phyloP scores from a whole-genome alignment of 2,329 filamentous ascomycete species.

The Ophiostoma pallidulum region DNA sequence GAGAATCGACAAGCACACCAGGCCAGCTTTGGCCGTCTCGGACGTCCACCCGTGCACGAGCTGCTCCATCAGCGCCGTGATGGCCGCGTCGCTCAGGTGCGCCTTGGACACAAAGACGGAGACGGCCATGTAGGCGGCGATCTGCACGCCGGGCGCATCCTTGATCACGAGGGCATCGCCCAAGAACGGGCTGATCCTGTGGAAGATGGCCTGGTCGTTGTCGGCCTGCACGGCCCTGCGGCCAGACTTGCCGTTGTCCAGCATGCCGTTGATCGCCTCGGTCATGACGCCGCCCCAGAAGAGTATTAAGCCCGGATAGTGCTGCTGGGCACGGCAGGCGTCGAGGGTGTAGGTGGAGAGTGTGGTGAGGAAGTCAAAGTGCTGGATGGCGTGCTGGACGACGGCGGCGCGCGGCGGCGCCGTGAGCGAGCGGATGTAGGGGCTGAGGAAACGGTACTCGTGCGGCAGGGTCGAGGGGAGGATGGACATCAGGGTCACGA shows the following conservation, averaged over 20 bases:
- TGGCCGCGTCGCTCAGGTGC: conserved; percentile 63
- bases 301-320: conserved; percentile 67
- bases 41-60: conserved; percentile 66
- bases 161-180: conserved; percentile 69
- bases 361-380: conserved; percentile 62
- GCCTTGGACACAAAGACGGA: conserved; percentile 79
- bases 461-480: conserved; percentile 65
- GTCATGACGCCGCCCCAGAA: conserved; percentile 90
- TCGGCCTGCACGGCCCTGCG: conserved; percentile 66
- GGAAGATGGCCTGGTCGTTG: conserved; percentile 70
- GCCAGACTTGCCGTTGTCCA: conserved; percentile 69
- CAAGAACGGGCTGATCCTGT: conserved; percentile 56
- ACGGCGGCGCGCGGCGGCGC: conserved; percentile 71
- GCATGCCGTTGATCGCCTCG: conserved; percentile 72
- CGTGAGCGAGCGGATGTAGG: conserved; percentile 71
- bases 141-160: conserved; percentile 66
- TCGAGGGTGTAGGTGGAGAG: conserved; percentile 73
- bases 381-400: conserved; percentile 73
- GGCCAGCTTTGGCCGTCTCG: conserved; percentile 61
- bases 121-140: conserved; percentile 86
- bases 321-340: conserved; percentile 59
- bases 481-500: conserved; percentile 78
- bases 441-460: conserved; percentile 74
- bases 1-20: conserved; percentile 72
- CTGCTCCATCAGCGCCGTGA: conserved; percentile 87